A percentile compares a stretch with the other conserved stretches of the same genome.
Evolutionary conservation across 768 basidiomycete species (phyloP).

Genomic region (Boletus tomentosulus): DNA sequence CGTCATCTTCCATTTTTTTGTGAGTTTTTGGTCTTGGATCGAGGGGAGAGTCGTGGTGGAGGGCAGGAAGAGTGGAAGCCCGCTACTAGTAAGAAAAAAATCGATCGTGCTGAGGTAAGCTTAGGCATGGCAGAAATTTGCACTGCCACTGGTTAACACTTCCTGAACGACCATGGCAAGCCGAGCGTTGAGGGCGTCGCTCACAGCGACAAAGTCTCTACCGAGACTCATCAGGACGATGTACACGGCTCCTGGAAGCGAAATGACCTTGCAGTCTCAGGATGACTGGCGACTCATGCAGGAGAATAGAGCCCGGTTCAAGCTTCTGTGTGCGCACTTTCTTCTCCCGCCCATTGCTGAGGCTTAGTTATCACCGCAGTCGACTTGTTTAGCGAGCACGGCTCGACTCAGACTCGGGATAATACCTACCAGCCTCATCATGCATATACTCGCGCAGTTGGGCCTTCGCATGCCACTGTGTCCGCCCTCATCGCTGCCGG

Average conservation of each 20-base stretch:
- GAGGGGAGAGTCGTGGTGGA: constrained; percentile 33
- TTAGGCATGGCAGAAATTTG: constrained; percentile 20
- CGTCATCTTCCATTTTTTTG: constrained; percentile 81
- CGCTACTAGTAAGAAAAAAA: constrained; percentile 32
- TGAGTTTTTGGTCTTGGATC: constrained; percentile 28
- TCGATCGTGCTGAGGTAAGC: constrained; percentile 55
- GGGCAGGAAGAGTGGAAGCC: constrained; percentile 16
- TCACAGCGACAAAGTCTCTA: constrained; percentile 22
- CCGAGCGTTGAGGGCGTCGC: constrained; percentile 19
- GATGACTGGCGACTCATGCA: constrained; percentile 68
- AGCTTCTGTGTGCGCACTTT: constrained; percentile 47
- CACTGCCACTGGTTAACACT: constrained; percentile 27
- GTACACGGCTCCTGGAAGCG: constrained; percentile 28
- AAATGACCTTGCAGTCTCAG: constrained; percentile 38
- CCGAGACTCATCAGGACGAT: constrained; percentile 24
- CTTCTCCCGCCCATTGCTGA: constrained; percentile 6
- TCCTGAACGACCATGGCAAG: constrained; percentile 24
- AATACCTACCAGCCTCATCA: constrained; percentile 75
- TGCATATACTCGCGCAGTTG: constrained; percentile 54
- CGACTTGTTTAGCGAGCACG: constrained; percentile 60
- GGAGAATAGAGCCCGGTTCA: constrained; percentile 50
- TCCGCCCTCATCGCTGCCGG: constrained; percentile 90
- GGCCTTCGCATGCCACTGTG: constrained; percentile 64
- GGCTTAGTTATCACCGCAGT: constrained; percentile 37
- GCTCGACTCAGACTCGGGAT: constrained; percentile 69